Base-by-base conservation (phyloP, 2,329 filamentous ascomycete genomes). In the Gyromitra esculenta region DNA sequence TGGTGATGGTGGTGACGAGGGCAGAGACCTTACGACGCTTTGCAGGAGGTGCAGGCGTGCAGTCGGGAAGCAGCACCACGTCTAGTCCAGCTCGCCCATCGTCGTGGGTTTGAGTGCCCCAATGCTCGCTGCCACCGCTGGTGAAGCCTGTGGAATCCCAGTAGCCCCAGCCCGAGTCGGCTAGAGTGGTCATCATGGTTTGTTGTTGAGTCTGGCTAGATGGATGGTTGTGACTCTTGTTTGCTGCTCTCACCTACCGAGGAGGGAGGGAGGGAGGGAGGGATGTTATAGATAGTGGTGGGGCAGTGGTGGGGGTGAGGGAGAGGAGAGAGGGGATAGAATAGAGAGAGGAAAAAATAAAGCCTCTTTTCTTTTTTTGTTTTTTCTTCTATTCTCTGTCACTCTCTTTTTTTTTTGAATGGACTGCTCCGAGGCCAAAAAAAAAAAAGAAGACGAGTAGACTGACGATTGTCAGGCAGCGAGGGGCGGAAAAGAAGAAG, bases 1-100 rank as follows among this genome's bases (percentile, higher is more conserved):
- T 39, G 31, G 43, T 41, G 65, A 50, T 41, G 31, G 43, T 37
- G 54, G 39, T 50, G 48, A 35, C 13, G 21, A 48, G 45, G 18
- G 41, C 11, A n/a, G 31, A 63, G 21, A 43, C 25, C 35, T 69
- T 73, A 43, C 71, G 54, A 11, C 66, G 66, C 31, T 69, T 69
- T 9, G 66, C 66, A 5, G 54, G 66, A 25, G 66, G 66, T 35
- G 9, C 9, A 5, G n/a, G 39, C 21, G 66, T n/a, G 31, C 39
- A 68, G 6, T 13, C 52, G 1, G 41, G 25, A 39, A 25, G 41
- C 9, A 48, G 54, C 15, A 25, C 54, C 25, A 60, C 8, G 11
- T 21, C 54, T 1, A 69, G 41, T 18, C 50, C 66, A 41, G 54
- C 41, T 39, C 59, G 43, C 45, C 37, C 41, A 15, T 69, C 41